Percentiles rank a stretch among this genome's conserved stretches.
phyloP scores from a whole-genome alignment of 495 filamentous ascomycete species.

The Cetradonia linearis region DNA sequence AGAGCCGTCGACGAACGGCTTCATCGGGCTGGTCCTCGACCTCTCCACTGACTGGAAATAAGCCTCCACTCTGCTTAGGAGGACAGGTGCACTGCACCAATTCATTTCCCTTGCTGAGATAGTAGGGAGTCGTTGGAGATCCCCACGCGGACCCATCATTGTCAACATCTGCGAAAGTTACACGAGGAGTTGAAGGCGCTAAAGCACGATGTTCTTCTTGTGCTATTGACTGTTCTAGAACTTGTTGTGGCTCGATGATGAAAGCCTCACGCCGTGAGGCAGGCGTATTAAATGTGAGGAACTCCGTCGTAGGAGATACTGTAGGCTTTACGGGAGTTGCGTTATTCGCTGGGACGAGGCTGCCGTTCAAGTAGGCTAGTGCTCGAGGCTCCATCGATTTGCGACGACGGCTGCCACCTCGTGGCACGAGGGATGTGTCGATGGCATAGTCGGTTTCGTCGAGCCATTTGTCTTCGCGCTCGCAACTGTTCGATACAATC shows the following conservation, averaged over 20 bases:
- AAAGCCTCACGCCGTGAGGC: constrained; percentile 42
- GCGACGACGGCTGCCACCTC: constrained; percentile 64
- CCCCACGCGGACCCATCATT: constrained; percentile 37
- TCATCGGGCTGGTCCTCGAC: constrained; percentile 32
- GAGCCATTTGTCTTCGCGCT: constrained; percentile 67
- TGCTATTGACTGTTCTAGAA: constrained; percentile 15
- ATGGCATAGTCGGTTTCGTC: constrained; percentile 60
- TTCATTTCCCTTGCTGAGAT: constrained; percentile 41
- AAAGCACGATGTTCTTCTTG: constrained; percentile 22
- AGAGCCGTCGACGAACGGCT: constrained; percentile 53
- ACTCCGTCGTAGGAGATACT: constrained; percentile 31
- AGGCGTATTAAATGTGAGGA: constrained; percentile 35
- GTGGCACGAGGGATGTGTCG: constrained; percentile 60
- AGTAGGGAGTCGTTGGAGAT: constrained; percentile 47
- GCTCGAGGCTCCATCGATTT: constrained; percentile 89
- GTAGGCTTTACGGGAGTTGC: constrained; percentile 26
- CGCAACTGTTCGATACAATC: constrained; percentile 46
- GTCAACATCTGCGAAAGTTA: constrained; percentile 24
- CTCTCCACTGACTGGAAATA: constrained; percentile 32
- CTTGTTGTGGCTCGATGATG: constrained; percentile 29
- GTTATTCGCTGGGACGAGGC: constrained; percentile 37
- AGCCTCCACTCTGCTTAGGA: constrained; percentile 45
- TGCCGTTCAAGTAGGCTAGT: constrained; percentile 62
- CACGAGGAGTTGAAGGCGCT: constrained; percentile 15
- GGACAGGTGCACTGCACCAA: constrained; percentile 66